A percentile compares a stretch with the other conserved stretches of the same genome.
Conservation (phyloP, 1,284 basidiomycete species). For the Gomphus sp. region DNA sequence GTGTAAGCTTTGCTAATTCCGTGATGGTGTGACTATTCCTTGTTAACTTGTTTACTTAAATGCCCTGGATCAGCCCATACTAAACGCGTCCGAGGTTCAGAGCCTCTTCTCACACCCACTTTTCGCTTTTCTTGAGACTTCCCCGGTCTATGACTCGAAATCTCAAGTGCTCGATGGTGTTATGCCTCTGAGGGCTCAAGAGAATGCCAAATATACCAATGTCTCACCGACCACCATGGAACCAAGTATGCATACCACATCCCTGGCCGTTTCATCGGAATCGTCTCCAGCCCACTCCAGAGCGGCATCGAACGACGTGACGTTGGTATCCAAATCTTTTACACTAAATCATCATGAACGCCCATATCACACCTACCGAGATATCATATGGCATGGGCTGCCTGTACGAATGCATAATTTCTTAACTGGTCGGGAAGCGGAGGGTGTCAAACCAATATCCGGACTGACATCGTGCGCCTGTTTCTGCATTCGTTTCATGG, state of each 20-base stretch:
- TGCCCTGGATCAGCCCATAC: conserved; percentile 47
- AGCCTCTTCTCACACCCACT: conserved; percentile 79
- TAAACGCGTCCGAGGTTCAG: conserved; percentile 71
- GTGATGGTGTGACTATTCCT: not conserved
- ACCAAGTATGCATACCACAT: too few relatives aligned
- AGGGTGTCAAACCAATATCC: conserved; percentile 75
- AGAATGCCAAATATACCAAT: not conserved
- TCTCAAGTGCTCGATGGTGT: not conserved
- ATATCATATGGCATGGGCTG: conserved; percentile 40
- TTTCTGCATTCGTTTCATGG: not conserved
- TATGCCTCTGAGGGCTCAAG: not conserved
- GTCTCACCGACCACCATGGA: not conserved
- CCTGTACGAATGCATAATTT: conserved; percentile 62
- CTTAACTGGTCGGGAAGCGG: conserved; percentile 71
- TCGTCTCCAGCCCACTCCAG: too few relatives aligned
- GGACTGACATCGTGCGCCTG: conserved; percentile 68
- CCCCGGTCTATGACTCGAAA: conserved; percentile 50
- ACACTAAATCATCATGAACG: conserved; percentile 35
- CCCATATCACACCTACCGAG: conserved; percentile 56
- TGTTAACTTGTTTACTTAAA: not conserved
- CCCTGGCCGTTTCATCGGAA: too few relatives aligned
- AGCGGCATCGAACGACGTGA: too few relatives aligned
- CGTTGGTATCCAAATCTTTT: too few relatives aligned
- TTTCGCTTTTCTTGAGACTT: conserved; percentile 57
- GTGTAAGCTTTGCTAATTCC: conserved; percentile 30